Percentiles rank a stretch among this genome's conserved stretches.
These are phyloP conservation scores for Eleusine coracana DNA, from an alignment of 176 grass and related monocot species.

Conservation along the genomic window DNA sequence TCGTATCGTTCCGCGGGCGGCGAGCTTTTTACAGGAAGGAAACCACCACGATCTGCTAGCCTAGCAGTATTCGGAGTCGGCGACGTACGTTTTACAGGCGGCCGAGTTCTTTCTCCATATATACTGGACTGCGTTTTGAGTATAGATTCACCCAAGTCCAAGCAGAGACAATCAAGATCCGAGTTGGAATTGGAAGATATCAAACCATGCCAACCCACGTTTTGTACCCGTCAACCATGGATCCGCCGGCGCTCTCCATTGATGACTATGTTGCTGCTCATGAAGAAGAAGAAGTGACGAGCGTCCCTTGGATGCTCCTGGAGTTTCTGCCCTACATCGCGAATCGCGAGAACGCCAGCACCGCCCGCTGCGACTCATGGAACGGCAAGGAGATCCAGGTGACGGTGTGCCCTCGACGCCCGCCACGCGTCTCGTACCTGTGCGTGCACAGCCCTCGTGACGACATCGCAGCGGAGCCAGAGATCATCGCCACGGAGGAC, in stretches of 20 bases:
- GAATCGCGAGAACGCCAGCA: neutral
- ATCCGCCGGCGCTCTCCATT: neutral
- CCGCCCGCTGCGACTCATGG: neutral
- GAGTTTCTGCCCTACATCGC: neutral
- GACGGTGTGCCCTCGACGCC: neutral
- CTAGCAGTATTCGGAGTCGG: too few species aligned
- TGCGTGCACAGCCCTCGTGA: neutral
- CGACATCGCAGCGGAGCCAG: neutral
- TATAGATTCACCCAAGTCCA: too few species aligned
- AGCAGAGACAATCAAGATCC: too few species aligned
- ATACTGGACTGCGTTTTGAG: too few species aligned
- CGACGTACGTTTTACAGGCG: too few species aligned
- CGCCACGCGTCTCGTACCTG: neutral
- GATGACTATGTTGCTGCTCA: too few species aligned
- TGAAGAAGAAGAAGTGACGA: neutral
- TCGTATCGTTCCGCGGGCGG: too few species aligned
- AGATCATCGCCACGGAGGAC: neutral
- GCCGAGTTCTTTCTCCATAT: too few species aligned
- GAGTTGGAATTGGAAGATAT: too few species aligned
- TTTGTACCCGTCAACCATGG: neutral
- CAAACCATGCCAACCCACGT: neutral
- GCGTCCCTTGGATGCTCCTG: neutral
- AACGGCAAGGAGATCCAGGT: neutral
- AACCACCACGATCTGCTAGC: too few species aligned
- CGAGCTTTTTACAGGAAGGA: too few species aligned